Evolutionary conservation across 2,329 filamentous ascomycete genomes (phyloP), one percentile per base, ranked within the genome.

Genomic region (Sporothrix euskadiensis): DNA sequence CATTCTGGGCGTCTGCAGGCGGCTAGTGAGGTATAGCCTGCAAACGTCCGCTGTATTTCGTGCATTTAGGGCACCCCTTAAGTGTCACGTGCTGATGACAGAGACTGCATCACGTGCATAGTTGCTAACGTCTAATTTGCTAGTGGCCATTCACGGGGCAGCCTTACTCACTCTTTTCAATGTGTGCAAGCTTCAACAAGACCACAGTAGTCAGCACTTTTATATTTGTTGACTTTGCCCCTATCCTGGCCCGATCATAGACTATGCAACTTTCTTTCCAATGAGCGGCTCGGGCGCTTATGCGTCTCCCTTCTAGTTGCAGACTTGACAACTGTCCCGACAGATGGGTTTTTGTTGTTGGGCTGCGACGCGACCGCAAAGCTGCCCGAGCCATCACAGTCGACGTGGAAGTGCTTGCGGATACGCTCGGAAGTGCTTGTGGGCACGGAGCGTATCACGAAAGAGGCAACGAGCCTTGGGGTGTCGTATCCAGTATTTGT

Each of bases 1-100:
- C 35, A 35, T 16, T 54, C 19, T 35, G 8, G 44, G 47, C 47
- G 19, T 19, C 30, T 69, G 30, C 39, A 16, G 39, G 10, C 32
- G 35, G 16, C 59, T 66, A 19, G 41, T 26, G 19, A 49, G 41
- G 41, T n/a, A 1, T 16, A 22, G 59, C 35, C 59, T 44, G 35
- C 39, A n/a, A 14, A 44, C 19, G 22, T 47, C 47, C 47, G 32
- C 65, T 68, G 44, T 68, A 52, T 22, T 68, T 52, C 26, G 5
- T 12, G 26, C 52, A 19, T 52, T 68, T 68, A 68, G 65, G 65
- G 65, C 65, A 68, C 22, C 22, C 16, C 2, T 35, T 6, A 52
- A 12, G 6, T 14, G 9, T 69, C 66, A 69, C 66, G 66, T 69
- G 66, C 14, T 47, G 61, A 14, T 47, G 39, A 66, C 61, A 61